Base-by-base conservation (phyloP, 495 filamentous ascomycete species). In the Annulohypoxylon maeteangense region DNA sequence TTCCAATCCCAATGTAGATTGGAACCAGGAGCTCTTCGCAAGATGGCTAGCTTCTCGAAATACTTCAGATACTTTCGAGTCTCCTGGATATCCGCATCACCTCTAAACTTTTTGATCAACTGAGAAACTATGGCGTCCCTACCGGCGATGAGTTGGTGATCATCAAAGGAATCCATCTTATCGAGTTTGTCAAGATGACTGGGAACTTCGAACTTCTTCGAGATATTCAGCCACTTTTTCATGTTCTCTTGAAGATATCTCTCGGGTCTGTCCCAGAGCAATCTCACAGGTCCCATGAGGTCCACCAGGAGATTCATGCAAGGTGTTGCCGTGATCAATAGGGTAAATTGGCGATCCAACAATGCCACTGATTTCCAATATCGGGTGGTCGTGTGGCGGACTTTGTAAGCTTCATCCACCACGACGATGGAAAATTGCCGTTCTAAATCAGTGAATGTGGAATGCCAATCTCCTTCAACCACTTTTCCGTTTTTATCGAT, bases 391-490 rank as follows among this genome's bases (percentile, higher is more conserved):
- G 47, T 22, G 16, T 77, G 60, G n/a, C 67, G 67, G 6, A 74
- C 56, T 57, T 77, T 75, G 36, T 75, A 68, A 4, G 75, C 75
- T 29, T 75, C 75, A 23, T 77, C 75, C 0, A 75, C 72, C 1
- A 77, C 64, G 5, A 77, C 67, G n/a, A 75, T 55, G 0, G 75
- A 77, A 53, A 77, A 75, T 4, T 22, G 16, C 12, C 75, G 72
- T 7, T 51, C 55, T 22, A 11, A 27, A 4, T 65, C 4, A 7
- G 64, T 55, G 18, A 74, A 77, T 0, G 60, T 65, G 2, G 75
- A 77, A n/a, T 12, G 31, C 68, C 65, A 75, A 11, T 36, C 22
- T n/a, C 40, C 1, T 12, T 14, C 2, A 23, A 14, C 31, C 3
- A n/a, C 1, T 11, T 25, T 36, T 38, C 10, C 32, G 1, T 40